Evolutionary conservation across 805 yeast species (phyloP).

Genomic region (Ogataea nitratoaversa): DNA sequence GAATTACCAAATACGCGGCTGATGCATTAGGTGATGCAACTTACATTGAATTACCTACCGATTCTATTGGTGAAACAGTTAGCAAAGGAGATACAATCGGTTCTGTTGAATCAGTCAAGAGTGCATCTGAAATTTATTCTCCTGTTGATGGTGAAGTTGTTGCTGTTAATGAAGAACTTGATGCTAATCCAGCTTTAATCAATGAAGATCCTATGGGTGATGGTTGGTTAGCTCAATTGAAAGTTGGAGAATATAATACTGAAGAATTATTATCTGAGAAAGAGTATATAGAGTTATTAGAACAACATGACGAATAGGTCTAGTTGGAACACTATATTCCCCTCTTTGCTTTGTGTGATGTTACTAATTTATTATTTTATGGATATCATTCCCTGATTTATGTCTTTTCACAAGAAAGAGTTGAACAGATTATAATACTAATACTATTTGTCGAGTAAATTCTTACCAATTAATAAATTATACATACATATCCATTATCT

Average conservation of each 20-base stretch:
- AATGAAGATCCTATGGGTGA: constrained; percentile 89
- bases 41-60: constrained; percentile 78
- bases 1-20: constrained; percentile 91
- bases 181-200: constrained; percentile 69
- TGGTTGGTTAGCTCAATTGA: constrained; percentile 87
- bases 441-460: no score
- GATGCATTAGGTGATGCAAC: constrained; percentile 98
- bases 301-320: constrained; percentile 42
- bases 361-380: no score
- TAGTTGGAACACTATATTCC: no score
- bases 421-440: no score
- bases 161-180: constrained; percentile 66
- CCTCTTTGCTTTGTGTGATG: no score
- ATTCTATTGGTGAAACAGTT: constrained; percentile 25
- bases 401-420: no score
- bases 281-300: constrained; percentile 53
- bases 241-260: constrained; percentile 40
- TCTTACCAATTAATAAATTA: not conserved
- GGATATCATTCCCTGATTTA: no score
- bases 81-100: constrained; percentile 84
- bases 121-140: constrained; percentile 87
- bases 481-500: not conserved
- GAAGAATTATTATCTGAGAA: constrained; percentile 50
- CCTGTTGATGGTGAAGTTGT: constrained; percentile 78
- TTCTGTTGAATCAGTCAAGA: constrained; percentile 90